A percentile compares a stretch with the other conserved stretches of the same genome.
Conservation (phyloP, 768 basidiomycete genomes). For the Omphalotus guepiniiformis region DNA sequence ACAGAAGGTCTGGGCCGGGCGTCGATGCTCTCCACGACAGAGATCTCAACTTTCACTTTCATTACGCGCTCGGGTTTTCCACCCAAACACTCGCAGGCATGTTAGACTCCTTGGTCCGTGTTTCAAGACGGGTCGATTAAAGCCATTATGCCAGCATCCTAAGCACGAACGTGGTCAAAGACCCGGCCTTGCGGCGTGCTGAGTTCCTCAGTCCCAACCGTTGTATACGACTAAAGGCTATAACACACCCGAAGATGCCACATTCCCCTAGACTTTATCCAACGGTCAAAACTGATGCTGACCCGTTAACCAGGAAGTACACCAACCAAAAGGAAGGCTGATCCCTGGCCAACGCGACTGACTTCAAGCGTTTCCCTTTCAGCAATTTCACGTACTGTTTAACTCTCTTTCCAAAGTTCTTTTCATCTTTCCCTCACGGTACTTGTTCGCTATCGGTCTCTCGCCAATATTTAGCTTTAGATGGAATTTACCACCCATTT, state of each 20-base stretch:
- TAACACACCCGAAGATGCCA: slow-evolving; percentile 67
- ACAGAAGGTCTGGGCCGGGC: slow-evolving; percentile 71
- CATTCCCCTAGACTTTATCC: slow-evolving; percentile 58
- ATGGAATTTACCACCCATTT: slow-evolving; percentile 79
- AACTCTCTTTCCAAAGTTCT: slow-evolving; percentile 81
- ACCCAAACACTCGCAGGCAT: slow-evolving; percentile 77
- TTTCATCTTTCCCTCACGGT: slow-evolving; percentile 79
- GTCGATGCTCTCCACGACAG: slow-evolving; percentile 65
- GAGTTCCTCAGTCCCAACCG: slow-evolving; percentile 59
- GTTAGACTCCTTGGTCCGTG: slow-evolving; percentile 87
- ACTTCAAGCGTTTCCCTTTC: slow-evolving; percentile 75
- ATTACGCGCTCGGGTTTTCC: slow-evolving; percentile 65
- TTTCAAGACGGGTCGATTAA: slow-evolving; percentile 81
- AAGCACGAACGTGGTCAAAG: slow-evolving; percentile 53
- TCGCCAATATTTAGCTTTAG: slow-evolving; percentile 47
- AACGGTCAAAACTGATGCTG: slow-evolving; percentile 62
- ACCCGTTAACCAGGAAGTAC: slow-evolving; percentile 55
- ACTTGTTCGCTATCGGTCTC: slow-evolving; percentile 77
- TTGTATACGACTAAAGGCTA: slow-evolving; percentile 53
- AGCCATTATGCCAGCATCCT: slow-evolving; percentile 77
- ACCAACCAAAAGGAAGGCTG: slow-evolving; percentile 51
- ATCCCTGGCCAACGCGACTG: slow-evolving; percentile 55
- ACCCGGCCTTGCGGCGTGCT: slow-evolving; percentile 53
- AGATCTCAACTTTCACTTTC: slow-evolving; percentile 67
- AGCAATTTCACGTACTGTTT: slow-evolving; percentile 81